Base-by-base conservation (phyloP, 345 rosid genomes). In the Eutrema heterophyllum region DNA sequence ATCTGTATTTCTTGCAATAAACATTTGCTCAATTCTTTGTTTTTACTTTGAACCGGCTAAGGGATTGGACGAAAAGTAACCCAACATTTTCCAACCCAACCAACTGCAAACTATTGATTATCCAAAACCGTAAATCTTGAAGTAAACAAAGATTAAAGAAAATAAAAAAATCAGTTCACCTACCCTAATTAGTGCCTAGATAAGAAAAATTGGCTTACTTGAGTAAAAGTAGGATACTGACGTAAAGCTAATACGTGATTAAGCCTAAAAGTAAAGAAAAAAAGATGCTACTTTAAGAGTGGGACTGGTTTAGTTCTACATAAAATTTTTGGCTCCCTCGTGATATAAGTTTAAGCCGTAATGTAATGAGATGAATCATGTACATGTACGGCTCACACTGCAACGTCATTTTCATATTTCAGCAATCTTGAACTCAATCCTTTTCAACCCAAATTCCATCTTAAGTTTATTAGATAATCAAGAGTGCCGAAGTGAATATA, bases 371-470 rank as follows among this genome's bases (percentile, higher is more conserved):
- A 6, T 56, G 18, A 70, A 57, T 24, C 30, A 18, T 50, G 51
- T 43, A 49, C 51, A 58, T 71, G 67, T 39, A 60, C 41, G 58
- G 58, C 29, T 48, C 50, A 48, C 68, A 62, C 33, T 40, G 4
- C 4, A 65, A 35, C 35, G 33, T 46, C 55, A 46, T 45, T 49
- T 65, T 49, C 58, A 36, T 65, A 35, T 5, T 12, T 26, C 32
- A 7, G 12, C 8, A 53, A 12, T 51, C 30, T 33, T 33, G 32
- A 45, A 6, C 21, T 46, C 51, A 6, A 46, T 49, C 4, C 5
- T 18, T 49, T 9, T 21, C 54, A 5, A 49, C 14, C 13, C 4
- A 49, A 46, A 46, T 32, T 32, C 35, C 6, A 29, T 3, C 24
- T 21, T 21, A 21, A 21, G 24, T 21, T 21, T 21, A 29, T 44